These are phyloP conservation scores for Metarhizium robertsii DNA, from an alignment of 2,329 filamentous ascomycete species.

Conservation along the genomic window DNA sequence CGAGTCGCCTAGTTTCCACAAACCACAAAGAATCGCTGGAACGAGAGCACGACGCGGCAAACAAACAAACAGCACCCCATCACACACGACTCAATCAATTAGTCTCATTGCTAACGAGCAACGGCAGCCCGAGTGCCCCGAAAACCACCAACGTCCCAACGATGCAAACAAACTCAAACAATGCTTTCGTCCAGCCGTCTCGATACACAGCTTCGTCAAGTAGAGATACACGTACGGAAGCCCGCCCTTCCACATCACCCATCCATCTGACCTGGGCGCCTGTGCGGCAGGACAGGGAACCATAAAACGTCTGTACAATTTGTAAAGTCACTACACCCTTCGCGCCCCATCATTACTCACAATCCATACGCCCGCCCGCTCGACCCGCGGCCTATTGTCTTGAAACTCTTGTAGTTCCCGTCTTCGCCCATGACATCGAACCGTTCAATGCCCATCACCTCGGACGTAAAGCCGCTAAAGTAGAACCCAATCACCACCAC, in stretches of 20 bases:
- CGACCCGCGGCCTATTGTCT: constrained; percentile 41
- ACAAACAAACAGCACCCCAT: too few relatives aligned
- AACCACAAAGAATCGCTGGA: too few relatives aligned
- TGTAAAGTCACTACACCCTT: neutral
- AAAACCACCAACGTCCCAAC: constrained; percentile 1
- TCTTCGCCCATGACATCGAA: constrained; percentile 45
- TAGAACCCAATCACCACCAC: constrained; percentile 91
- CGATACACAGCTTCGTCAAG: neutral
- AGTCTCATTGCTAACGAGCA: neutral
- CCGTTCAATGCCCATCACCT: constrained; percentile 33
- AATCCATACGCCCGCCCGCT: constrained; percentile 18
- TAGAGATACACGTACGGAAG: neutral
- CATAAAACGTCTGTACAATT: neutral
- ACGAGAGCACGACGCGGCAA: too few relatives aligned
- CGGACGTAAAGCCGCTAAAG: constrained; percentile 54
- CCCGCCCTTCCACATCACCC: neutral
- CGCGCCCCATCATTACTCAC: neutral
- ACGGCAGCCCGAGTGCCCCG: neutral
- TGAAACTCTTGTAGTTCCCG: constrained; percentile 40
- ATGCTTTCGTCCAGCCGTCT: too few relatives aligned
- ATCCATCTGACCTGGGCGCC: neutral
- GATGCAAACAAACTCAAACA: neutral
- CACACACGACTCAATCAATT: neutral
- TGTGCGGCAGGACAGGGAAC: neutral
- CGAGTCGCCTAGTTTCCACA: too few relatives aligned